Evolutionary conservation across 495 filamentous ascomycete species (phyloP).

Genomic region (Xylaria scruposa): DNA sequence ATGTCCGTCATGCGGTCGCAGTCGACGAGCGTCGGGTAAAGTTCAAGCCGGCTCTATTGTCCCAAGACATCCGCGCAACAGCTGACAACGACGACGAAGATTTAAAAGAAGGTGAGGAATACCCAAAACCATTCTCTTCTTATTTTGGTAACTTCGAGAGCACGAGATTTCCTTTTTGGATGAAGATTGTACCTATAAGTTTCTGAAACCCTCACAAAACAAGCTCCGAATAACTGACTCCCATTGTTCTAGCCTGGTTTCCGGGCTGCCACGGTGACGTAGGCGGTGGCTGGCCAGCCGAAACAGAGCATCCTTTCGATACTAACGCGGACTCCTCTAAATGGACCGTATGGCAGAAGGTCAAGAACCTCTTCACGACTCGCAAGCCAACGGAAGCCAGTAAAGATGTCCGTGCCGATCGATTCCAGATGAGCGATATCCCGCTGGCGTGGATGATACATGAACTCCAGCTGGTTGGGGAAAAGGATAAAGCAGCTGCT

Average conservation of each 20-base stretch:
- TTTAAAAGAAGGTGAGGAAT: conserved; percentile 34
- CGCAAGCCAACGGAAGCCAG: conserved; percentile 32
- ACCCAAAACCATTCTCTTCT: not conserved
- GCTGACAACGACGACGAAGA: conserved; percentile 32
- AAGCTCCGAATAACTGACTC: not conserved
- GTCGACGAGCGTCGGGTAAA: conserved; percentile 57
- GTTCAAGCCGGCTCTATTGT: conserved; percentile 45
- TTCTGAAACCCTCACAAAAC: not conserved
- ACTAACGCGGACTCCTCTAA: conserved; percentile 18
- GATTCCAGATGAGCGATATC: conserved; percentile 46
- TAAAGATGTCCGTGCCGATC: conserved; percentile 29
- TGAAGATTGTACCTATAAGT: not conserved
- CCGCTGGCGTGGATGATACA: conserved; percentile 52
- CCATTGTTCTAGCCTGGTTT: conserved; percentile 28
- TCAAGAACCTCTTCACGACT: conserved; percentile 37
- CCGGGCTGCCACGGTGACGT: conserved; percentile 51
- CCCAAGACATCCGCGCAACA: conserved; percentile 37
- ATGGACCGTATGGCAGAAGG: conserved; percentile 34
- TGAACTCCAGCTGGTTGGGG: conserved; percentile 40
- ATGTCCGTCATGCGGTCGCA: conserved; percentile 52
- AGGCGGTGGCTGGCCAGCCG: conserved; percentile 45
- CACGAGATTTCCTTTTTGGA: not conserved
- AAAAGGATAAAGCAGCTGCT: conserved; percentile 29
- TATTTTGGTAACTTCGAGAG: not conserved
- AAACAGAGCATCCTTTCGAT: conserved; percentile 14